phyloP scores from a whole-genome alignment of 495 filamentous ascomycete species.

The Xylaria scruposa region DNA sequence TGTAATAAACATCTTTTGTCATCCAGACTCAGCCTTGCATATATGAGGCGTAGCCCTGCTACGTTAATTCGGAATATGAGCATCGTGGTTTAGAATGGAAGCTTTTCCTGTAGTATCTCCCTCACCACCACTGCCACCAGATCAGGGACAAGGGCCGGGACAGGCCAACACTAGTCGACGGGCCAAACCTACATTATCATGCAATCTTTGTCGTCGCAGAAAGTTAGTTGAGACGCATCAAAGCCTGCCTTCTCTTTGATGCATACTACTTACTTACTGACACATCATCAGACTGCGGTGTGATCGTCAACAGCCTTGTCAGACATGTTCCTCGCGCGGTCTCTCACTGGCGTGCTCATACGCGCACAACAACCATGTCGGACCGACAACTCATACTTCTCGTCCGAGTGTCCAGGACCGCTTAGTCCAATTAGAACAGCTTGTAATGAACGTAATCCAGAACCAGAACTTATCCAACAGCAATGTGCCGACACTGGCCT shows the following conservation, averaged over 20 bases:
- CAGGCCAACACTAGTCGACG: conserved; percentile 30
- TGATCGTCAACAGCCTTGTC: conserved; percentile 39
- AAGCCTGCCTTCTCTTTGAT: background rate
- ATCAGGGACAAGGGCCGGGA: background rate
- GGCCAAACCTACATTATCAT: conserved; percentile 47
- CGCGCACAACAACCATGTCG: background rate
- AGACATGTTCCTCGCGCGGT: conserved; percentile 30
- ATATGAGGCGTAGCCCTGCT: background rate
- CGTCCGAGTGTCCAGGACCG: conserved; percentile 20
- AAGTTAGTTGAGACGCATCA: conserved; percentile 38
- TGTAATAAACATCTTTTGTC: background rate
- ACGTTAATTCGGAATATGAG: background rate
- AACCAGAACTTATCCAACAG: conserved; percentile 20
- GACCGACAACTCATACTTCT: background rate
- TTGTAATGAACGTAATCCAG: conserved; percentile 9
- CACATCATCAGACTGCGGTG: conserved; percentile 35
- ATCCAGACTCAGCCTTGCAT: background rate
- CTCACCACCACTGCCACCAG: background rate
- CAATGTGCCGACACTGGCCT: conserved; percentile 5
- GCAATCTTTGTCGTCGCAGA: conserved; percentile 42
- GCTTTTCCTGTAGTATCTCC: background rate
- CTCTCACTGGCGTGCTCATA: conserved; percentile 23
- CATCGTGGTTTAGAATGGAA: background rate
- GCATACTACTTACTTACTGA: conserved; percentile 5
- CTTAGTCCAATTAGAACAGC: conserved; percentile 13